Base-by-base conservation (phyloP, 2,329 filamentous ascomycete species). In the Xenoacremonium recifei region DNA sequence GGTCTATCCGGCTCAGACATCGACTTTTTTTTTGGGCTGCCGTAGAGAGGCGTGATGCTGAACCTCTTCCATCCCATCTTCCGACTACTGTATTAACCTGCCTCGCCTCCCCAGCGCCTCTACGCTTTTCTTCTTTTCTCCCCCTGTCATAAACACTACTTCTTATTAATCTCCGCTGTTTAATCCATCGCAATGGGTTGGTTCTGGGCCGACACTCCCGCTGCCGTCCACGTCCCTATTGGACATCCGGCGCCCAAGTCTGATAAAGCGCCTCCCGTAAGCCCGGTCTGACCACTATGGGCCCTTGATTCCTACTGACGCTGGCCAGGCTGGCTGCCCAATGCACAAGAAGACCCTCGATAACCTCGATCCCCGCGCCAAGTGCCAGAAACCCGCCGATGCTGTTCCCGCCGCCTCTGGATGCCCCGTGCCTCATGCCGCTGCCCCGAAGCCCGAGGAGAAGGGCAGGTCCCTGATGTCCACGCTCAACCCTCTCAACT, bases 401-500 rank as follows among this genome's bases (percentile, higher is more conserved):
- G 37, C 57, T 17, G n/a, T n/a, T n/a, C 46, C 59, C 10, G 51
- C 66, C 4, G 52, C 66, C 1, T 68, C 71, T 0, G 63, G 62
- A 51, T 74, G 72, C 43, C 75, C 75, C 20, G 67, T 77, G 11
- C 68, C 71, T 13, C 72, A 76, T 52, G 65, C 53, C 21, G 58
- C 56, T 35, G 46, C 55, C 30, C 41, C 50, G 17, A 18, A 23
- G 17, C 30, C 48, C 10, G 46, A 61, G 17, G 58, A 67, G 30
- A 59, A 71, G 48, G 56, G 67, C 29, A 66, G 68, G 45, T 76
- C 75, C 2, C 60, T 76, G 16, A 62, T 82, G 9, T 80, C 78
- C 3, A 77, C 75, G 57, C 68, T 82, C 40, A 82, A 82, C 58
- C 79, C 79, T 5, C 76, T 99, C 39, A 99, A 99, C 72, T 96